A percentile compares a stretch with the other conserved stretches of the same genome.
Conservation (phyloP, 148 eudicot species). For the Tetragonia tetragonoides region DNA sequence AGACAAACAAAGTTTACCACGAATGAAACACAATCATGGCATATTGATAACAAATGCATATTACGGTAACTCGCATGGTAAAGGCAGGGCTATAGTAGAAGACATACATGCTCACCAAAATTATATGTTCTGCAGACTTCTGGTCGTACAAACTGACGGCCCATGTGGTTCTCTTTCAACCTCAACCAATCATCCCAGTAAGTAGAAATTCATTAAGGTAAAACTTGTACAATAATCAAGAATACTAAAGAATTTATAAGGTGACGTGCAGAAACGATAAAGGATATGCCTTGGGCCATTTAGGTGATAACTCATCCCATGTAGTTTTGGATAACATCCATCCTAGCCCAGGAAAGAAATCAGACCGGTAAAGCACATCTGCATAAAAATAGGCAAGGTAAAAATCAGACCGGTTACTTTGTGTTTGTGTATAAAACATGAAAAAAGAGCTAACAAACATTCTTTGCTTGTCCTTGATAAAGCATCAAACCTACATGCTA, state of each 20-base stretch:
- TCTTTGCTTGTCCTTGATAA: background rate
- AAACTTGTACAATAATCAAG: slow-evolving; percentile 14
- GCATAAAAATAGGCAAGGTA: slow-evolving; percentile 23
- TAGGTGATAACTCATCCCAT: slow-evolving; percentile 96
- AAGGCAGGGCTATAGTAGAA: background rate
- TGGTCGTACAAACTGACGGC: slow-evolving; percentile 91
- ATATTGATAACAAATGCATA: background rate
- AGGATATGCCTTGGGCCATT: slow-evolving; percentile 99
- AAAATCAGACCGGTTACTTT: background rate
- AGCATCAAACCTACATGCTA: no score
- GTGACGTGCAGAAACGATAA: slow-evolving; percentile 26
- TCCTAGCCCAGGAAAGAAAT: slow-evolving; percentile 99
- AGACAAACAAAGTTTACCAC: no score
- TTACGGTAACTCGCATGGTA: background rate
- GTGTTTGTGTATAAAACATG: background rate
- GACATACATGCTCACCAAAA: slow-evolving; percentile 96
- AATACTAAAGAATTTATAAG: slow-evolving; percentile 11
- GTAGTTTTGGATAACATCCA: slow-evolving; percentile 90
- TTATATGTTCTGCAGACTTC: slow-evolving; percentile 99
- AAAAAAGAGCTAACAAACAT: background rate
- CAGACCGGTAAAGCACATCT: slow-evolving; percentile 96
- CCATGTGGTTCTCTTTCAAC: slow-evolving; percentile 87
- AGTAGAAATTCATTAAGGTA: slow-evolving; percentile 71
- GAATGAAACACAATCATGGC: background rate
- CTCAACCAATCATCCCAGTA: slow-evolving; percentile 99